phyloP scores from a whole-genome alignment of 1,284 basidiomycete genomes.

The Rhodotorula sp. region DNA sequence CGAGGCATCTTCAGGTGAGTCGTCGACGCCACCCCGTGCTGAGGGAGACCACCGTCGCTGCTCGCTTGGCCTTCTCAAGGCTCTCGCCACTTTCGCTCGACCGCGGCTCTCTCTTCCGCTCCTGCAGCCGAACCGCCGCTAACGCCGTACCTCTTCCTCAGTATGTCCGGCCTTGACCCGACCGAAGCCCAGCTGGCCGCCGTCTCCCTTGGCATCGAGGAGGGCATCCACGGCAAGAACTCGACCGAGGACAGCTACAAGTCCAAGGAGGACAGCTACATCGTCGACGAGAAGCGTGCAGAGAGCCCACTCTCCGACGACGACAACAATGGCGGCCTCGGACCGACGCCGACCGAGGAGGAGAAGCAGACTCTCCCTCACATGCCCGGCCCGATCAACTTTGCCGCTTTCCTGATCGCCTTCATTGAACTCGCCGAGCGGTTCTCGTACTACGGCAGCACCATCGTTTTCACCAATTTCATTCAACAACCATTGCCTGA shows the following conservation, averaged over 20 bases:
- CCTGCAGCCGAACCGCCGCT: no score
- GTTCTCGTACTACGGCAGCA: slow-evolving; percentile 65
- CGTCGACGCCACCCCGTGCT: no score
- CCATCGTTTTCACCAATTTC: slow-evolving; percentile 46
- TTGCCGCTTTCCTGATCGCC: slow-evolving; percentile 24
- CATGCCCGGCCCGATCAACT: slow-evolving; percentile 21
- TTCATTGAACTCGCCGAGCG: slow-evolving; percentile 63
- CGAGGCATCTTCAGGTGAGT: no score
- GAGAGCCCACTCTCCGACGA: not conserved
- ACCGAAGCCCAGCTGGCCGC: slow-evolving; percentile 10
- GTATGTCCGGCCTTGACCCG: slow-evolving; percentile 19
- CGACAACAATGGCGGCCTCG: not conserved
- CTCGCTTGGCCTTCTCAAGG: no score
- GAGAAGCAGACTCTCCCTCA: slow-evolving; percentile 16
- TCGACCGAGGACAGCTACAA: not conserved
- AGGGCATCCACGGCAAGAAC: not conserved
- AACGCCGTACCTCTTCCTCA: no score
- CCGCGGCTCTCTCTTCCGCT: no score
- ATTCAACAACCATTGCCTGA: slow-evolving; percentile 47
- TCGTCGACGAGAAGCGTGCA: slow-evolving; percentile 14
- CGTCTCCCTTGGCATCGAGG: not conserved
- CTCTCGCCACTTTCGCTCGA: no score
- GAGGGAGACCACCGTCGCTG: no score
- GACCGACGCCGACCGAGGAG: slow-evolving; percentile 14
- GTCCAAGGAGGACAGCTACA: slow-evolving; percentile 7